Conservation (phyloP, 2,329 filamentous ascomycete genomes). For the Emmonsia crescens region DNA sequence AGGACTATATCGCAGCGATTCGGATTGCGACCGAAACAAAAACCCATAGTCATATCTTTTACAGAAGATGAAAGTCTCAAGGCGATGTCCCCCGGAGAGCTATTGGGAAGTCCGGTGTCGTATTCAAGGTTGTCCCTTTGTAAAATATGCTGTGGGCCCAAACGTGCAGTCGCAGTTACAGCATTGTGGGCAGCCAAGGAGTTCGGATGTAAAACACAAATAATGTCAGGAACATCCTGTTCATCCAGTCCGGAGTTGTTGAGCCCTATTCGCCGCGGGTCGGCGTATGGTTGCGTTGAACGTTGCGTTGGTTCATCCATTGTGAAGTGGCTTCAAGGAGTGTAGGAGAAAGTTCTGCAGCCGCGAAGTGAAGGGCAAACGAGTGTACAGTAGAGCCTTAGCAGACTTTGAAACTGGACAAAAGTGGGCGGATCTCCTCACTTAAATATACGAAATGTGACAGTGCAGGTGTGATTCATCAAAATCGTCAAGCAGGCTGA, state of each 20-base stretch:
- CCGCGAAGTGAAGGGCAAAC: not conserved
- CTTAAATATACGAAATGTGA: not conserved
- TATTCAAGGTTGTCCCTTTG: slow-evolving; percentile 38
- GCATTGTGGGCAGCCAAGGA: slow-evolving; percentile 62
- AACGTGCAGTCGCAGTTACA: slow-evolving; percentile 46
- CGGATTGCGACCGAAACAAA: slow-evolving; percentile 72
- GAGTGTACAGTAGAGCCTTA: not conserved
- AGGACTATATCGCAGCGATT: slow-evolving; percentile 61
- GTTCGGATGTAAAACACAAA: slow-evolving; percentile 76
- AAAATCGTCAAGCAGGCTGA: not conserved
- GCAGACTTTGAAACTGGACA: not conserved
- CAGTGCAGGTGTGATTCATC: not conserved
- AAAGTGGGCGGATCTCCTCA: not conserved
- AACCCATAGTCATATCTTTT: slow-evolving; percentile 60
- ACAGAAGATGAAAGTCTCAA: slow-evolving; percentile 65
- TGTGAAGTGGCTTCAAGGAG: not conserved
- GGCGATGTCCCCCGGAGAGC: slow-evolving; percentile 50
- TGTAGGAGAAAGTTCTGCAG: not conserved
- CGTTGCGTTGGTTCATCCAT: slow-evolving; percentile 43
- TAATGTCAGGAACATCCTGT: slow-evolving; percentile 74
- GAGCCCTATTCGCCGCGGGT: slow-evolving; percentile 67
- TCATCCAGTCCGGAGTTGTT: slow-evolving; percentile 75
- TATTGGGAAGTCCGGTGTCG: slow-evolving; percentile 24
- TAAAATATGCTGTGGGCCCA: slow-evolving; percentile 51
- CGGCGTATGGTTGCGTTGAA: slow-evolving; percentile 68